Base-by-base conservation (phyloP, 2,329 filamentous ascomycete species). In the Pseudogymnoascus sp. region DNA sequence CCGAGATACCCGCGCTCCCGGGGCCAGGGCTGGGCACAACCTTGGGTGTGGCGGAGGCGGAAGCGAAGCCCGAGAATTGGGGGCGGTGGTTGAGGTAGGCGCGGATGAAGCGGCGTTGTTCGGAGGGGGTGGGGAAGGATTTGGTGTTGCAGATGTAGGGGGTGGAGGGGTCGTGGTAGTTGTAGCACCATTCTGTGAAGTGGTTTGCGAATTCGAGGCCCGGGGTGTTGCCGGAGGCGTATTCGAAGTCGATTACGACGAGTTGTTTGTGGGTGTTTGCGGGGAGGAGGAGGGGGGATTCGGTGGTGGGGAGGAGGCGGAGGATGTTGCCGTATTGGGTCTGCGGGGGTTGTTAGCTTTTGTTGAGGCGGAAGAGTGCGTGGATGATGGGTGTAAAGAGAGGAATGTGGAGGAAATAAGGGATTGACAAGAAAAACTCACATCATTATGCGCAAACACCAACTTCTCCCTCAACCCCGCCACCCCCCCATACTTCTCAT, bases 321-420 rank as follows among this genome's bases (percentile, higher is more conserved):
- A 99, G 85, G 67, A 99, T 95, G 73, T 99, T 99, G 67, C 95
- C 95, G 72, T 99, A 97, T 86, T 99, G 95, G 4, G 95, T 96
- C 91, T 96, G 66, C 10, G 8, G 45, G 14, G n/a, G 23, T 23
- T 2, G 34, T 69, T 62, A 67, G 64, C n/a, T 54, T 26, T 54
- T n/a, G 36, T 8, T 51, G 18, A 26, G 26, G 8, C 16, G 2
- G 40, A 26, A 14, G 42, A 23, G 18, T n/a, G n/a, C n/a, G n/a
- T n/a, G 2, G 6, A 45, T 21, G 21, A 21, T 21, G 62, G 40
- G 29, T n/a, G 47, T 31, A 16, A 68, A 29, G 68, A 65, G 42
- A 65, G 36, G 11, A 54, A 26, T 21, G 36, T 21, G 36, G 6
- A 4, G 74, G 18, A 45, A 8, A 42, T 16, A 23, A 5, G 51